Evolutionary conservation across 129 eudicot species (phyloP).

Genomic region (Flaveria sonorensis): DNA sequence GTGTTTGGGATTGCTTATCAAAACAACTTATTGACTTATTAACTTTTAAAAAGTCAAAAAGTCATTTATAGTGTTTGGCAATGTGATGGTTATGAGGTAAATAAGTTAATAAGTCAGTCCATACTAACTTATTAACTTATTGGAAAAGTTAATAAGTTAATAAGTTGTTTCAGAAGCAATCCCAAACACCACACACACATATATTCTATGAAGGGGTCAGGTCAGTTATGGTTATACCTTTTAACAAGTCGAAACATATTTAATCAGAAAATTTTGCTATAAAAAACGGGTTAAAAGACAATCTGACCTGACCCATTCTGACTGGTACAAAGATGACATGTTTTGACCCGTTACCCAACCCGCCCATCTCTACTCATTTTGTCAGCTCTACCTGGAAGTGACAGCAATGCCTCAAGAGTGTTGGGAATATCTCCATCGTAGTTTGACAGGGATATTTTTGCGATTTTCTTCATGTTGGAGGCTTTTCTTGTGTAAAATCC

Average conservation of each 20-base stretch:
- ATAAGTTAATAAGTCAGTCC: too few species aligned
- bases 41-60: too few species aligned
- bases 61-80: too few species aligned
- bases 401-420: constrained; percentile 68
- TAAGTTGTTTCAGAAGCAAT: too few species aligned
- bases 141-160: too few species aligned
- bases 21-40: too few species aligned
- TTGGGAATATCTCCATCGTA: constrained; percentile 88
- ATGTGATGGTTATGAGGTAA: too few species aligned
- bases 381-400: constrained; percentile 71
- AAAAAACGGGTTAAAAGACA: background rate
- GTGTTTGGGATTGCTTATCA: too few species aligned
- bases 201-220: background rate
- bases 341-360: background rate
- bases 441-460: constrained; percentile 57
- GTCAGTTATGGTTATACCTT: background rate
- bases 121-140: too few species aligned
- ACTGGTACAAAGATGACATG: background rate
- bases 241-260: background rate
- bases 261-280: background rate
- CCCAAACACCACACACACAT: too few species aligned
- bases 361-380: background rate
- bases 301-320: background rate
- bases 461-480: constrained; percentile 80
- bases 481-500: constrained; percentile 97